A percentile compares a stretch with the other conserved stretches of the same genome.
Evolutionary conservation across 352 stramenopile species (phyloP).

Genomic region (Pythium angustatum): DNA sequence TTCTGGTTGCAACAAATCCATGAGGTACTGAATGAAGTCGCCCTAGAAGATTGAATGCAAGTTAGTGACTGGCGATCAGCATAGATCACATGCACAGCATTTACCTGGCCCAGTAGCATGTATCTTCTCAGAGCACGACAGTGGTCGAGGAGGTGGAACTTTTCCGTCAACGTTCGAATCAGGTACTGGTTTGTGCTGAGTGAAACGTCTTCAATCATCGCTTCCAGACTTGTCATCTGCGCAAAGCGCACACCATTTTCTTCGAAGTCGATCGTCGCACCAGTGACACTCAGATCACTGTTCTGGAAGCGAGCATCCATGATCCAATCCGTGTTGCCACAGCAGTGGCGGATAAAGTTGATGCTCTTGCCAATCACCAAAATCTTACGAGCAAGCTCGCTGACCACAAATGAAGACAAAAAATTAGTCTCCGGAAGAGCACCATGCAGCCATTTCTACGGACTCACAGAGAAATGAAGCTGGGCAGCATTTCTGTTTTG

Average conservation of each 20-base stretch:
- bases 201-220: slow-evolving; percentile 79
- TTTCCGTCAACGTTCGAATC: slow-evolving; percentile 91
- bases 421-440: background rate
- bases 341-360: slow-evolving; percentile 98
- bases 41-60: slow-evolving; percentile 50
- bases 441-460: background rate
- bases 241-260: slow-evolving; percentile 69
- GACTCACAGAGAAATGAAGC: slow-evolving; percentile 82
- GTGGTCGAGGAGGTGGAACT: slow-evolving; percentile 94
- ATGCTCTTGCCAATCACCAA: slow-evolving; percentile 97
- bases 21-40: slow-evolving; percentile 97
- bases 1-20: slow-evolving; percentile 92
- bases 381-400: slow-evolving; percentile 92
- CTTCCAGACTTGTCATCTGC: slow-evolving; percentile 67
- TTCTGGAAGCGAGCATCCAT: slow-evolving; percentile 50
- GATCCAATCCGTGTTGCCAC: slow-evolving; percentile 87
- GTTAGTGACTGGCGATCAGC: background rate
- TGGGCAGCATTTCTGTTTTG: slow-evolving; percentile 83
- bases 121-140: slow-evolving; percentile 97
- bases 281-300: slow-evolving; percentile 36
- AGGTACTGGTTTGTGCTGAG: slow-evolving; percentile 87
- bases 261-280: slow-evolving; percentile 47
- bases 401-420: slow-evolving; percentile 23
- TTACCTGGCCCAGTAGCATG: slow-evolving; percentile 96
- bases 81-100: background rate